Evolutionary conservation across 2,329 filamentous ascomycete genomes (phyloP).

Genomic region (Macrophomina phaseolina): DNA sequence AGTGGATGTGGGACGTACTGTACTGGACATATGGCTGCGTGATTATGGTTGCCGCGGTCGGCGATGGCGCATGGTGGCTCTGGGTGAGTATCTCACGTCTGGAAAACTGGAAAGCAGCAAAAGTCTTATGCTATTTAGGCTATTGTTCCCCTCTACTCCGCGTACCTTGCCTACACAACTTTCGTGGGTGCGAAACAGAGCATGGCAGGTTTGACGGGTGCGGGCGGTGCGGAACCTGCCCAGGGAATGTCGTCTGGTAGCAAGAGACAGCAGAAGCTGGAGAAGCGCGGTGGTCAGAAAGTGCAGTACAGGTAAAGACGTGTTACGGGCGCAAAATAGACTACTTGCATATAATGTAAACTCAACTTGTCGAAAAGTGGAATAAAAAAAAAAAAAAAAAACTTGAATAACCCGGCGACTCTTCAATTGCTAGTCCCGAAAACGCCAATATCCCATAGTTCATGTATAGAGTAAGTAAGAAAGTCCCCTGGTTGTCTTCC

Average conservation of each 20-base stretch:
- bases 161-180: constrained; percentile 52
- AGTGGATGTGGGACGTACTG: constrained; percentile 97
- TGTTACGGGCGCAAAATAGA: background rate
- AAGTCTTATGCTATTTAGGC: constrained; percentile 31
- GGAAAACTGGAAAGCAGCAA: too few relatives aligned
- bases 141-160: constrained; percentile 54
- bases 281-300: constrained; percentile 58
- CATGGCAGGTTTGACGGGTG: constrained; percentile 48
- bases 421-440: background rate
- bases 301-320: constrained; percentile 51
- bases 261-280: constrained; percentile 58
- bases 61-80: constrained; percentile 78
- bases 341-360: background rate
- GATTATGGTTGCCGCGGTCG: constrained; percentile 74
- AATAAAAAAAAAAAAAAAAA: background rate
- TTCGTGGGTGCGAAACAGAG: constrained; percentile 53
- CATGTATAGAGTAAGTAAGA: too few relatives aligned
- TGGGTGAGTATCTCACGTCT: constrained; percentile 49
- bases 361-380: background rate
- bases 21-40: constrained; percentile 91
- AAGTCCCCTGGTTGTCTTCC: background rate
- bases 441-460: background rate
- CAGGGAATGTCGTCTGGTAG: constrained; percentile 37
- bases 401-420: too few relatives aligned
- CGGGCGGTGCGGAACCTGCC: constrained; percentile 37